A percentile compares a stretch with the other conserved stretches of the same genome.
Conservation (phyloP, 2,329 filamentous ascomycete species). For the Neonectria hederae region DNA sequence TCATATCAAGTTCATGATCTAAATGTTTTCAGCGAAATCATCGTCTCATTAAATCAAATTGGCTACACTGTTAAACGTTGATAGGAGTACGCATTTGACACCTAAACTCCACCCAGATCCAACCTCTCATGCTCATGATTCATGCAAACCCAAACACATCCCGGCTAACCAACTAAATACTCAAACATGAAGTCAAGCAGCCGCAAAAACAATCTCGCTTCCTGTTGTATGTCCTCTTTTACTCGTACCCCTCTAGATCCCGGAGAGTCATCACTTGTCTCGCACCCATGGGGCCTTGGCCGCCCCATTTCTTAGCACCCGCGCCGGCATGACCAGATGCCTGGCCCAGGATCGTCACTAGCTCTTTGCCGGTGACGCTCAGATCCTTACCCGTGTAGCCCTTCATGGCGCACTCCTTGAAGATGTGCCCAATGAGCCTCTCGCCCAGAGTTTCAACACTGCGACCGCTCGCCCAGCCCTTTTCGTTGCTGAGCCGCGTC, state of each 20-base stretch:
- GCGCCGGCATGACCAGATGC: constrained; percentile 40
- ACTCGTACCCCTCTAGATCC: constrained; percentile 45
- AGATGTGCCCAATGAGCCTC: constrained; percentile 56
- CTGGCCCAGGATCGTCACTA: constrained; percentile 43
- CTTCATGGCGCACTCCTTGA: constrained; percentile 48
- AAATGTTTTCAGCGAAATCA: background rate
- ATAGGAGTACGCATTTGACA: background rate
- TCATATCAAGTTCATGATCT: background rate
- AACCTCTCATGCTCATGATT: constrained; percentile 26
- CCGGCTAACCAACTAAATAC: constrained; percentile 5
- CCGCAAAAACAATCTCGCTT: constrained; percentile 20
- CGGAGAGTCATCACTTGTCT: constrained; percentile 46
- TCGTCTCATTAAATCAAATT: background rate
- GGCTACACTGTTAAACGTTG: background rate
- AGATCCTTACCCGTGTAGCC: constrained; percentile 43
- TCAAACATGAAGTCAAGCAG: constrained; percentile 8
- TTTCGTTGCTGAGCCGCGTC: constrained; percentile 51
- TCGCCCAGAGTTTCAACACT: constrained; percentile 67
- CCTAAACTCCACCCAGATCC: constrained; percentile 33
- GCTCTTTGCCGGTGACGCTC: constrained; percentile 41
- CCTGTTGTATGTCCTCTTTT: constrained; percentile 11
- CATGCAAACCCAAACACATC: constrained; percentile 22
- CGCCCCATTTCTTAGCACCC: constrained; percentile 37
- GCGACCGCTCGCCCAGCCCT: constrained; percentile 69
- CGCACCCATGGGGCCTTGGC: constrained; percentile 43